Evolutionary conservation across 352 stramenopile species (phyloP).

Genomic region (Globisporangium nunn): DNA sequence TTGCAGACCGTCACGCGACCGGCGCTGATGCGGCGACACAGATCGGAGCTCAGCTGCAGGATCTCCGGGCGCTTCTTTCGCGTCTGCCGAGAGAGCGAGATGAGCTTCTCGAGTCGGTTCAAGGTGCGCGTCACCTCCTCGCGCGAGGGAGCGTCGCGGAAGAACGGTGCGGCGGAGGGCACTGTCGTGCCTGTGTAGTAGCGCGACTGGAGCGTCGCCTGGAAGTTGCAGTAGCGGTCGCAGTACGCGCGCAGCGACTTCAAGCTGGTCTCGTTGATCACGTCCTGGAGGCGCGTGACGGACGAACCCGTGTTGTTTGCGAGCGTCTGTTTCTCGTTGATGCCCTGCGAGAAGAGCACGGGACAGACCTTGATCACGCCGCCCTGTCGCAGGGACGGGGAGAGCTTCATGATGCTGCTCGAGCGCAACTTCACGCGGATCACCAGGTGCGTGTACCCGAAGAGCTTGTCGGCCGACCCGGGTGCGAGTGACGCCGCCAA

Average conservation of each 20-base stretch:
- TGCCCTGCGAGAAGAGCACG: conserved; percentile 84
- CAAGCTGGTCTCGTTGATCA: conserved; percentile 77
- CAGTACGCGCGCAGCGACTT: conserved; percentile 60
- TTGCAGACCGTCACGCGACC: conserved; percentile 95
- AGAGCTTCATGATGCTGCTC: conserved; percentile 60
- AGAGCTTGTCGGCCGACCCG: conserved; percentile 43
- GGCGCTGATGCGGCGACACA: conserved; percentile 76
- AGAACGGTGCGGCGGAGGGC: conserved; percentile 4
- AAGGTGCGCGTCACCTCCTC: conserved; percentile 55
- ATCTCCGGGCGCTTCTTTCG: conserved; percentile 84
- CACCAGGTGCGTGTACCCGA: conserved; percentile 64
- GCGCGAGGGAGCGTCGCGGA: conserved; percentile 20
- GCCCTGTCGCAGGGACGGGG: conserved; percentile 40
- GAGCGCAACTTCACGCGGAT: conserved; percentile 78
- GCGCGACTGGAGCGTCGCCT: conserved; percentile 29
- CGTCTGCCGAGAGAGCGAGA: conserved; percentile 54
- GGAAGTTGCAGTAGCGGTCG: conserved; percentile 74
- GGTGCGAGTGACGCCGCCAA: conserved; percentile 33
- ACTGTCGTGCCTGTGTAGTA: conserved; percentile 17
- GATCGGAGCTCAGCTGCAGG: conserved; percentile 74
- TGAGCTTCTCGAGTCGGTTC: conserved; percentile 59
- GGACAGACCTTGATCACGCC: conserved; percentile 60
- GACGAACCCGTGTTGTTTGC: conserved; percentile 85
- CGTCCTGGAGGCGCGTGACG: conserved; percentile 68
- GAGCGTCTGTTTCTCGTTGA: conserved; percentile 92